phyloP scores from a whole-genome alignment of 2,329 filamentous ascomycete species.

The Colletotrichum coccodes region DNA sequence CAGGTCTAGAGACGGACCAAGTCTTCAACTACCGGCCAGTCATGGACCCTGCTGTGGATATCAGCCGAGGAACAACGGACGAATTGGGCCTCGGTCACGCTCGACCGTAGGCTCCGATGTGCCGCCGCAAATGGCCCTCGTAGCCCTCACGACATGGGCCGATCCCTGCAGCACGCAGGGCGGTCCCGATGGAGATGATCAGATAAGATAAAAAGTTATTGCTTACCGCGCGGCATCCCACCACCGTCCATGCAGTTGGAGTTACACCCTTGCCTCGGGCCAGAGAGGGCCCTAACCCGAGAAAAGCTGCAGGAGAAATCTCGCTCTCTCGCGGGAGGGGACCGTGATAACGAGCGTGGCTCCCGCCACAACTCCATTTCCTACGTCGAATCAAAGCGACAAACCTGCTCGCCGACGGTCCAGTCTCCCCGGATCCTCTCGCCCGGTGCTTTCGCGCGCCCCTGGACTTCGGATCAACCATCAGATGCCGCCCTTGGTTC shows the following conservation, averaged over 20 bases:
- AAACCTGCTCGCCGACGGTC: neutral
- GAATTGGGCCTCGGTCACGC: neutral
- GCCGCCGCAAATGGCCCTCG: conserved; percentile 8
- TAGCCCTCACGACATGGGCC: neutral
- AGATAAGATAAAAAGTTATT: conserved; percentile 25
- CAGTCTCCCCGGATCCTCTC: neutral
- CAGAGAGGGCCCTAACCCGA: neutral
- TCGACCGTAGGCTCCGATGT: conserved; percentile 11
- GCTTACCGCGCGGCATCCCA: conserved; percentile 1
- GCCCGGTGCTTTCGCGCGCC: neutral
- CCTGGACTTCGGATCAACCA: neutral
- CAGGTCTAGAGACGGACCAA: neutral
- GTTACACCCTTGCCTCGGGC: conserved; percentile 11
- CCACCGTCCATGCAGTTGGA: neutral
- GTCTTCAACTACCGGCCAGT: neutral
- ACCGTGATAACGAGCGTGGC: neutral
- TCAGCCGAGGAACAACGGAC: neutral
- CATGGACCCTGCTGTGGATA: neutral
- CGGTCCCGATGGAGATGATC: conserved; percentile 16
- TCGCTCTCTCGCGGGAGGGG: neutral
- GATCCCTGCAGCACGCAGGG: conserved; percentile 3
- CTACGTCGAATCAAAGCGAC: neutral
- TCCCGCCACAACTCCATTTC: neutral
- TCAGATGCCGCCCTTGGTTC: conserved; percentile 13
- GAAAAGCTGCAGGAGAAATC: neutral